Evolutionary conservation across 352 stramenopile genomes (phyloP), one percentile per base, ranked within the genome.

Genomic region (Globisporangium polare): DNA sequence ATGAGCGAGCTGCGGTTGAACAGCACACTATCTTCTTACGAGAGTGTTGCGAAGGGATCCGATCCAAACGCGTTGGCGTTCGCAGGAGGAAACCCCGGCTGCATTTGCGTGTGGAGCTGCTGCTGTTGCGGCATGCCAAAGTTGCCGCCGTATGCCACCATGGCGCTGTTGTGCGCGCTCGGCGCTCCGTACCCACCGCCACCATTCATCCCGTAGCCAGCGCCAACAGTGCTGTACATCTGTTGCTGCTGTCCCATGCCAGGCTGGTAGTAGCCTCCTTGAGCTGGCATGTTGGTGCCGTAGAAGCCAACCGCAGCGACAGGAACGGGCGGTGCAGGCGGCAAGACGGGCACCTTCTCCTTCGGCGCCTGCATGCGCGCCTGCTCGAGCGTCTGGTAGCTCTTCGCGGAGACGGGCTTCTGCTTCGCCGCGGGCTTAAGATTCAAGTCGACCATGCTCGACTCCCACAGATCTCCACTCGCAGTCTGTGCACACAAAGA

Each of bases 401-500:
- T 77, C 54, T 79, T 84, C 18, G 72, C 69, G 3, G 68, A 74
- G 3, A 77, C 68, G n/a, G 69, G 53, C 42, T 82, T 68, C 17
- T 57, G 67, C 57, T 83, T 78, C 52, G 83, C 63, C 22, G 74
- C 55, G 1, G 75, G 69, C 26, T 88, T 88, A 41, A 93, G 64
- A 63, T 93, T 88, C 45, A 93, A 60, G 42, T 91, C 80, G 24
- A 91, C 81, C 66, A 93, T 91, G 52, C 67, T 74, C 41, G 84
- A 89, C 4, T 74, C 76, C 84, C 84, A 91, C 60, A 93, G 54
- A 62, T 89, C 80, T 15, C 83, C 71, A 27, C 68, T 83, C 31
- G 45, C 66, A 26, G 68, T 76, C 72, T 84, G 27, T 31, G 33
- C n/a, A 22, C n/a, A 49, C 24, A 65, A 45, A 33, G 26, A 22